Evolutionary conservation across 2,329 filamentous ascomycete genomes (phyloP).

Genomic region (Trichoderma oligosporum): DNA sequence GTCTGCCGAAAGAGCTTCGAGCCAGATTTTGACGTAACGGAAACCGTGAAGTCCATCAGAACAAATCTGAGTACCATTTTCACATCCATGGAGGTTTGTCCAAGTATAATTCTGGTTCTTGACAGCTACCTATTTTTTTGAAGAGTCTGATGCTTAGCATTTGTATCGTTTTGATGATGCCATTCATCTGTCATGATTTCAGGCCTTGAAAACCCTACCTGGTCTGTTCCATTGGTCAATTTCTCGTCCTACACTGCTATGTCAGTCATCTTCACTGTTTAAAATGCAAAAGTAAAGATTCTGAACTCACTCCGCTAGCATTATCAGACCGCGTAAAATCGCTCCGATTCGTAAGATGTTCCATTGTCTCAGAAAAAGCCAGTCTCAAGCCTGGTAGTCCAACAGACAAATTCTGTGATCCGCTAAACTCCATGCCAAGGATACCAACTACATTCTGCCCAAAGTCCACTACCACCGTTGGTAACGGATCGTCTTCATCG

Average conservation of each 20-base stretch:
- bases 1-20: slow-evolving; percentile 43
- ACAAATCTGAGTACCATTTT: slow-evolving; percentile 43
- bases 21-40: slow-evolving; percentile 47
- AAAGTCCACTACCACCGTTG: slow-evolving; percentile 46
- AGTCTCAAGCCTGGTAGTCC: slow-evolving; percentile 42
- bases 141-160: background rate
- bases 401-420: slow-evolving; percentile 20
- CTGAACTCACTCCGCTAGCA: slow-evolving; percentile 32
- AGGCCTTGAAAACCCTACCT: background rate
- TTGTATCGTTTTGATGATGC: background rate
- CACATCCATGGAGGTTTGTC: slow-evolving; percentile 44
- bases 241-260: background rate
- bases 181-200: background rate
- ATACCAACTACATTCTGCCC: slow-evolving; percentile 46
- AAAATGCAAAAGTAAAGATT: slow-evolving; percentile 26
- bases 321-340: slow-evolving; percentile 48
- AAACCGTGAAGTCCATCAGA: slow-evolving; percentile 52
- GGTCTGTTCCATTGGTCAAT: slow-evolving; percentile 8
- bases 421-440: slow-evolving; percentile 34
- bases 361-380: slow-evolving; percentile 47
- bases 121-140: slow-evolving; percentile 34
- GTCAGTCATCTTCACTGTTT: background rate
- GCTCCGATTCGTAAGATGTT: slow-evolving; percentile 42
- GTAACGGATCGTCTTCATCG: background rate
- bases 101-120: slow-evolving; percentile 40